These are phyloP conservation scores for Populus euphratica DNA, from an alignment of 345 rosid genomes.

Conservation along the genomic window DNA sequence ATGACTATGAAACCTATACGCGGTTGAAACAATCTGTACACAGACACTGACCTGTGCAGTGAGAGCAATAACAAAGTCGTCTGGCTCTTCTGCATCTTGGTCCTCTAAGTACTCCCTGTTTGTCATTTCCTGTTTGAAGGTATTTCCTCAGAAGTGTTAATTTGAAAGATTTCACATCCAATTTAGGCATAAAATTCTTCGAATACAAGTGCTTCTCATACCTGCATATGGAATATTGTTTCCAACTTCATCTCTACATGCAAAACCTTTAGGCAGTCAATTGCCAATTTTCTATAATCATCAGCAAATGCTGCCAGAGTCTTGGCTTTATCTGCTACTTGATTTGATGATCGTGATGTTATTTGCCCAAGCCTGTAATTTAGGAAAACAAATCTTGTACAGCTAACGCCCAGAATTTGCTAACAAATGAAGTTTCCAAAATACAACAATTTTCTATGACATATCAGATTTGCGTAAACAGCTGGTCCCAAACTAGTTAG, in stretches of 20 bases:
- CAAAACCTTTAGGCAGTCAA: constrained; percentile 92
- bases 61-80: constrained; percentile 84
- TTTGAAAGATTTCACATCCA: neutral
- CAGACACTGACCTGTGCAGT: constrained; percentile 63
- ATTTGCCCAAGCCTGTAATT: constrained; percentile 66
- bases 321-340: constrained; percentile 49
- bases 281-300: constrained; percentile 88
- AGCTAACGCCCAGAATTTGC: constrained; percentile 8
- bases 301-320: constrained; percentile 78
- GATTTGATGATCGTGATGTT: constrained; percentile 46
- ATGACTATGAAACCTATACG: neutral
- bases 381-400: constrained; percentile 9
- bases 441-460: constrained; percentile 3
- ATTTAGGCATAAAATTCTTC: neutral
- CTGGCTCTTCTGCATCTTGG: constrained; percentile 97
- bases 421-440: constrained; percentile 9
- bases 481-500: constrained; percentile 1
- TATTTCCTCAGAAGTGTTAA: constrained; percentile 13
- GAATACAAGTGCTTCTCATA: constrained; percentile 27
- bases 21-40: neutral
- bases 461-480: constrained; percentile 1
- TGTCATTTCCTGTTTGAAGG: constrained; percentile 69
- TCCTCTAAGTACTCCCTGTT: constrained; percentile 85
- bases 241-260: constrained; percentile 99
- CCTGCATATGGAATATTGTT: constrained; percentile 92